Evolutionary conservation across 2,329 filamentous ascomycete genomes (phyloP).

Genomic region (Beauveria varroae): DNA sequence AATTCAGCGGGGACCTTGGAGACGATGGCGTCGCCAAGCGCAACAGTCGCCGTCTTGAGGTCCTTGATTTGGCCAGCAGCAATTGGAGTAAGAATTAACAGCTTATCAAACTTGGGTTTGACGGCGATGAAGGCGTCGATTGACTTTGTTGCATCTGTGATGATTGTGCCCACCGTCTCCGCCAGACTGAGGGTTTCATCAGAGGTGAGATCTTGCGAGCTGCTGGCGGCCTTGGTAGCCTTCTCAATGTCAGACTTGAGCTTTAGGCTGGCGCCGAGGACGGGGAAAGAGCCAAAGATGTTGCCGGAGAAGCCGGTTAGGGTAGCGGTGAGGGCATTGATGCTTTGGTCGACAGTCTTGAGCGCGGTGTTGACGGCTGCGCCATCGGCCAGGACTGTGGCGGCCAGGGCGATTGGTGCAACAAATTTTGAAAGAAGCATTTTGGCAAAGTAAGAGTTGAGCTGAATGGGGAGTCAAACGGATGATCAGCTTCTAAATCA

Average conservation of each 20-base stretch:
- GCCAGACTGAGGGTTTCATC: slow-evolving; percentile 2
- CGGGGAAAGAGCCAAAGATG: slow-evolving; percentile 4
- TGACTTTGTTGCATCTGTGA: not conserved
- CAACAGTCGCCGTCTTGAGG: not conserved
- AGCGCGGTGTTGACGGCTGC: not conserved
- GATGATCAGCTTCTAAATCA: not conserved
- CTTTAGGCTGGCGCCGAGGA: not conserved
- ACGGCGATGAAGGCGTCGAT: slow-evolving; percentile 7
- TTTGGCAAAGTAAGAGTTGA: not conserved
- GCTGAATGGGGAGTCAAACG: not conserved
- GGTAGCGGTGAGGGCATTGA: not conserved
- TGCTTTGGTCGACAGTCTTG: not conserved
- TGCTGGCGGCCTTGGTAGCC: not conserved
- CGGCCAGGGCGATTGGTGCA: not conserved
- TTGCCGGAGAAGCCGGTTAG: slow-evolving; percentile 1
- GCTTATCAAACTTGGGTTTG: slow-evolving; percentile 10
- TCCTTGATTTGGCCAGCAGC: slow-evolving; percentile 3
- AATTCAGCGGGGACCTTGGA: slow-evolving; percentile 8
- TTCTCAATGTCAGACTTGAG: not conserved
- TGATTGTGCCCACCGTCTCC: not conserved
- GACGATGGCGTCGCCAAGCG: slow-evolving; percentile 1
- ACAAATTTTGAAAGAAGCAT: slow-evolving; percentile 1
- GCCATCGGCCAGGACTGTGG: slow-evolving; percentile 5
- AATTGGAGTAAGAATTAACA: slow-evolving; percentile 1
- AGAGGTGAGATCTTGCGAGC: not conserved